phyloP scores from a whole-genome alignment of 495 filamentous ascomycete species.

The Hyaloscypha finlandica region DNA sequence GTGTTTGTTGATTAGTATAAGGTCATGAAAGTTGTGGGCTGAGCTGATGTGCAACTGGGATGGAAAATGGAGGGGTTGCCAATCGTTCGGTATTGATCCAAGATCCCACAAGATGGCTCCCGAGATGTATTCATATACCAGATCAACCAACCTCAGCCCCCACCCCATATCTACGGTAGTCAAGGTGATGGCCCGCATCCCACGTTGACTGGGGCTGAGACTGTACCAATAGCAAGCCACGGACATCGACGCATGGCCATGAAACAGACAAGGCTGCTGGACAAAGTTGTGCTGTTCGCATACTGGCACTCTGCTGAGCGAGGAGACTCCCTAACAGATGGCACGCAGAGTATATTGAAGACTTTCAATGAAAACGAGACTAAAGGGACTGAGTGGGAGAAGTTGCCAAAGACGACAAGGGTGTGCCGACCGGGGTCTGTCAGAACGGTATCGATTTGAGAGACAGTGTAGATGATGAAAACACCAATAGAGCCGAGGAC shows the following conservation, averaged over 20 bases:
- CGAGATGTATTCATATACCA: conserved; percentile 32
- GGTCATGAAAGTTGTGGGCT: conserved; percentile 7
- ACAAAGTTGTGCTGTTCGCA: conserved; percentile 13
- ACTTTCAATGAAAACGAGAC: conserved; percentile 19
- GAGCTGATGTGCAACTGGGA: conserved; percentile 26
- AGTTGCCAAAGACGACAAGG: conserved; percentile 27
- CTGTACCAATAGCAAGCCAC: conserved; percentile 25
- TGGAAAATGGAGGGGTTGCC: conserved; percentile 28
- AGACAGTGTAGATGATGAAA: conserved; percentile 30
- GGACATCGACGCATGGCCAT: conserved; percentile 21
- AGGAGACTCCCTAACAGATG: conserved; percentile 14
- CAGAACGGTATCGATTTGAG: conserved; percentile 26
- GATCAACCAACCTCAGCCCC: conserved; percentile 25
- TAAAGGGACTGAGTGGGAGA: conserved; percentile 31
- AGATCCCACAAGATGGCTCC: conserved; percentile 25
- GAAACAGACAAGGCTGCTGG: conserved; percentile 32
- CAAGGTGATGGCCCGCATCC: conserved; percentile 24
- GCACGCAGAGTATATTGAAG: conserved; percentile 3
- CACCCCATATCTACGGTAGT: conserved; percentile 23
- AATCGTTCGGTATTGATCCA: conserved; percentile 30
- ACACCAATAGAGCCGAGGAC: conserved; percentile 25
- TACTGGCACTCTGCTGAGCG: conserved; percentile 16
- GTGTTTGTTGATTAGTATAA: background rate
- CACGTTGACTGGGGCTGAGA: conserved; percentile 23
- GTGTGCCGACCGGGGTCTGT: conserved; percentile 28